These are phyloP conservation scores for Tremellales sp. DNA, from an alignment of 1,284 basidiomycete genomes.

Conservation along the genomic window DNA sequence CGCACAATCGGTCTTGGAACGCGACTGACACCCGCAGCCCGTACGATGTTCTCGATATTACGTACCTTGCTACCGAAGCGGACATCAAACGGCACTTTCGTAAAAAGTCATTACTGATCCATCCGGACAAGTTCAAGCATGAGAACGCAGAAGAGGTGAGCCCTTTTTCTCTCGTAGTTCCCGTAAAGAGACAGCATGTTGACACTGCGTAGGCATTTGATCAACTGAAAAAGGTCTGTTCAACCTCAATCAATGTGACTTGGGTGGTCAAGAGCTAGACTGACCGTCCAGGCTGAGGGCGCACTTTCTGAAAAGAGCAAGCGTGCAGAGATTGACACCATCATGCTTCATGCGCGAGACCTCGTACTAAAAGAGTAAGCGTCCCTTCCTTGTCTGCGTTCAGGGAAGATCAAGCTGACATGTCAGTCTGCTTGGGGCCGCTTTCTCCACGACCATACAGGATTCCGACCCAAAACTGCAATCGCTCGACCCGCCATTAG, in stretches of 20 bases:
- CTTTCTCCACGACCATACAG: constrained; percentile 42
- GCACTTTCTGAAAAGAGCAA: constrained; percentile 36
- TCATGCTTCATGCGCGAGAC: constrained; percentile 44
- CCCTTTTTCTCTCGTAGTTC: neutral
- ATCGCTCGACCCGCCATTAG: constrained; percentile 48
- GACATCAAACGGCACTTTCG: constrained; percentile 55
- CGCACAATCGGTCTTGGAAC: neutral
- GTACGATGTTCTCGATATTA: constrained; percentile 55
- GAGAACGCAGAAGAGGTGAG: constrained; percentile 51
- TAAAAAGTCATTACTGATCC: constrained; percentile 56
- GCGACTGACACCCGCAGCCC: constrained; percentile 43
- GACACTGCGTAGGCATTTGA: constrained; percentile 59
- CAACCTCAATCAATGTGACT: neutral
- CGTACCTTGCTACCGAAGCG: constrained; percentile 50
- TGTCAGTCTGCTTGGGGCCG: constrained; percentile 21
- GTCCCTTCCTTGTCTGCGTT: neutral
- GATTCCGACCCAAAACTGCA: constrained; percentile 48
- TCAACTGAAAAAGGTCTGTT: constrained; percentile 54
- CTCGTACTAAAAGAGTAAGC: constrained; percentile 45
- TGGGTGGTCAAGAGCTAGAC: constrained; percentile 4
- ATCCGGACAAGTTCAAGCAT: constrained; percentile 58
- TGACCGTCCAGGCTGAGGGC: constrained; percentile 42
- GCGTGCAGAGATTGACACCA: constrained; percentile 45
- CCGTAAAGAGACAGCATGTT: too few relatives aligned
- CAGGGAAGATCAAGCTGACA: constrained; percentile 1